phyloP scores from a whole-genome alignment of 106 monocot genomes.

The Apostasia shenzhenica region DNA sequence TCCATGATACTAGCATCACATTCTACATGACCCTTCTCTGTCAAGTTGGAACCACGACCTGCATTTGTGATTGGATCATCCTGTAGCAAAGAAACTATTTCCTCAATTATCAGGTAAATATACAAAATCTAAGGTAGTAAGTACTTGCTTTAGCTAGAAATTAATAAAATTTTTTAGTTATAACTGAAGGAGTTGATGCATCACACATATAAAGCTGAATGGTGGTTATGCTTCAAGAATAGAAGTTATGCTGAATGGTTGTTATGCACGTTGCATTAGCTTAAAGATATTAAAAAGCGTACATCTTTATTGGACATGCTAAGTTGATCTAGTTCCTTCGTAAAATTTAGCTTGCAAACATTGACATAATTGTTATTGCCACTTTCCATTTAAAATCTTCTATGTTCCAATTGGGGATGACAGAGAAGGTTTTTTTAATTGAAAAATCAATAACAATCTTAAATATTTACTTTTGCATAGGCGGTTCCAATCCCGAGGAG shows the following conservation, averaged over 20 bases:
- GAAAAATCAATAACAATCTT: no score
- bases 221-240: no score
- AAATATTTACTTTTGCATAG: no score
- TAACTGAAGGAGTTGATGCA: background rate
- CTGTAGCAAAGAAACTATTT: slow-evolving; percentile 37
- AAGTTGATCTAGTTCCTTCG: background rate
- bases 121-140: background rate
- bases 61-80: slow-evolving; percentile 99
- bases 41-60: slow-evolving; percentile 93
- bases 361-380: background rate
- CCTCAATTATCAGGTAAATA: background rate
- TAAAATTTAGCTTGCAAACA: background rate
- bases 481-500: no score
- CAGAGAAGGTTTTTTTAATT: no score
- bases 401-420: no score
- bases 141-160: background rate
- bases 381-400: no score
- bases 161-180: background rate
- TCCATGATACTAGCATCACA: slow-evolving; percentile 99
- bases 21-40: slow-evolving; percentile 88
- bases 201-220: no score
- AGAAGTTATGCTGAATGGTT: no score
- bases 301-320: background rate
- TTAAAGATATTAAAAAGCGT: background rate
- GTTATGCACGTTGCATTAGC: background rate